These are phyloP conservation scores for Xanthoceras sorbifolium DNA, from an alignment of 345 rosid genomes.

Conservation along the genomic window DNA sequence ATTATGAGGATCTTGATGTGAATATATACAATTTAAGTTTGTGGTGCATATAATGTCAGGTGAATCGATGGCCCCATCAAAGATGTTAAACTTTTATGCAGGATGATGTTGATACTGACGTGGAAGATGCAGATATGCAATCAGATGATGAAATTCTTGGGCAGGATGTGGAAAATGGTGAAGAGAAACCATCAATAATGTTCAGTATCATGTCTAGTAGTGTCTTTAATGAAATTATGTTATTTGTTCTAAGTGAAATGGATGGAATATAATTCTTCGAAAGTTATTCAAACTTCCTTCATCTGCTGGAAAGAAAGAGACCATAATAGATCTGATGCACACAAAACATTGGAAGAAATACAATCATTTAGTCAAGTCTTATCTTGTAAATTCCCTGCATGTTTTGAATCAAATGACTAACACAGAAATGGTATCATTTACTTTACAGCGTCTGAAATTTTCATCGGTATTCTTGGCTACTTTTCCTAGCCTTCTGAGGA, in stretches of 20 bases:
- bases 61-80: background rate
- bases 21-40: constrained; percentile 25
- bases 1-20: constrained; percentile 74
- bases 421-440: constrained; percentile 78
- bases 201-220: constrained; percentile 72
- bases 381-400: constrained; percentile 88
- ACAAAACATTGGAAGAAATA: constrained; percentile 86
- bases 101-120: constrained; percentile 58
- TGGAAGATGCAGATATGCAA: constrained; percentile 44
- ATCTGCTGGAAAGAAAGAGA: constrained; percentile 87
- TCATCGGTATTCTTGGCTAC: constrained; percentile 75
- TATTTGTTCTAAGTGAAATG: constrained; percentile 75
- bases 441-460: constrained; percentile 73
- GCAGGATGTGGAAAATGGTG: constrained; percentile 32
- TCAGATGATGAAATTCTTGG: constrained; percentile 36
- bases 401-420: constrained; percentile 97
- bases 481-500: constrained; percentile 82
- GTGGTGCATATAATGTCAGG: constrained; percentile 6
- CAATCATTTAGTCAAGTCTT: constrained; percentile 85
- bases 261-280: constrained; percentile 82
- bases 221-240: constrained; percentile 87
- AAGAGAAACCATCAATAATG: constrained; percentile 49
- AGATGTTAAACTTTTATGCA: constrained; percentile 23
- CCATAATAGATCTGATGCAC: constrained; percentile 47
- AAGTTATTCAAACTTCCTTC: constrained; percentile 67